Evolutionary conservation across 2,329 filamentous ascomycete genomes (phyloP).

Genomic region (Trichophyton schoenleinii): DNA sequence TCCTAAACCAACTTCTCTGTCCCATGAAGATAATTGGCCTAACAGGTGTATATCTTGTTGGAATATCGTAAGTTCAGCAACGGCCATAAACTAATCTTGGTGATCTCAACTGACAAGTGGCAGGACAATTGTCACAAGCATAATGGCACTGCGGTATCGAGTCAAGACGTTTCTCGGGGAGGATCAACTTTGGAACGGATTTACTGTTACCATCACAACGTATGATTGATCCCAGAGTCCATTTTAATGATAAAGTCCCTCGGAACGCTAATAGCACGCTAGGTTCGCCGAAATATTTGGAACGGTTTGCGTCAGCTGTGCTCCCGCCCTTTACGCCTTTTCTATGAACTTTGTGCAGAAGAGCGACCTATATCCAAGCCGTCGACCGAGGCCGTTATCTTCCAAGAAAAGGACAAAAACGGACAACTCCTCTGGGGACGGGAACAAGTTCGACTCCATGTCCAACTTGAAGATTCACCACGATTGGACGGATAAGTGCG

Average conservation of each 20-base stretch:
- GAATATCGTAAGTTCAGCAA: neutral
- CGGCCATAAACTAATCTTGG: neutral
- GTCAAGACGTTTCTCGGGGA: neutral
- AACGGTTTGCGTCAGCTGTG: neutral
- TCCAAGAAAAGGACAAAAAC: neutral
- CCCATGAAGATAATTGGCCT: neutral
- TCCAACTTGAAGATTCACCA: neutral
- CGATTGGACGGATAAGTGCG: neutral
- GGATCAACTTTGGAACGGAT: conserved; percentile 1
- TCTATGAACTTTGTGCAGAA: neutral
- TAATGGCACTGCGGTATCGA: conserved; percentile 1
- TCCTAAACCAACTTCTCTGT: neutral
- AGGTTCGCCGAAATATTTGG: conserved; percentile 4
- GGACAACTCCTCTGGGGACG: neutral
- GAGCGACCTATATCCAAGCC: neutral
- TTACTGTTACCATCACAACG: conserved; percentile 2
- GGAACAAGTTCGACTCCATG: neutral
- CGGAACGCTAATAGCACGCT: neutral
- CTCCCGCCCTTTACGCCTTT: neutral
- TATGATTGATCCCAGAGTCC: neutral
- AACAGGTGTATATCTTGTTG: neutral
- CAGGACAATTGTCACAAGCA: neutral
- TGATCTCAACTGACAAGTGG: neutral
- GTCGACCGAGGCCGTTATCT: neutral
- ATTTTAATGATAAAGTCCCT: neutral